These are phyloP conservation scores for Paraphaeosphaeria minitans DNA, from an alignment of 2,329 filamentous ascomycete species.

Conservation along the genomic window DNA sequence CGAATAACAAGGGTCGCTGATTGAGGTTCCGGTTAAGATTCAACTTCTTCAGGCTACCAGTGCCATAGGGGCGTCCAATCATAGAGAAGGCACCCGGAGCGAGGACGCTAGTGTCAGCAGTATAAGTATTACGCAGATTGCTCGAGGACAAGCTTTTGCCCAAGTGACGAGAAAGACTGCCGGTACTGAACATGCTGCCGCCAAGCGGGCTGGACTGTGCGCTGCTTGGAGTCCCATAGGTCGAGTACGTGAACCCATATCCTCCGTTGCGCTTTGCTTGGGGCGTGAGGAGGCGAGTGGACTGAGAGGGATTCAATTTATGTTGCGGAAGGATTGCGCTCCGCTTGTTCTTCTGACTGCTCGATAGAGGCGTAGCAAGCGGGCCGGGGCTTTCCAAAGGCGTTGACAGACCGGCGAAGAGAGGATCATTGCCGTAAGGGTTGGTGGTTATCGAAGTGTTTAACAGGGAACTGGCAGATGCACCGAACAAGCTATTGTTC, in stretches of 20 bases:
- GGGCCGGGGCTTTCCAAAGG: conserved; percentile 79
- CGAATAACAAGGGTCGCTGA: conserved; percentile 65
- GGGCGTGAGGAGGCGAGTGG: conserved; percentile 79
- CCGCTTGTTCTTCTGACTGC: conserved; percentile 76
- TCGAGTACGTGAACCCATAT: conserved; percentile 92
- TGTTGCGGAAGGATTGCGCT: conserved; percentile 82
- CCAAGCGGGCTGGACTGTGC: conserved; percentile 73
- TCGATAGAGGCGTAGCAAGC: conserved; percentile 84
- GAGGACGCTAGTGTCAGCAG: conserved; percentile 82
- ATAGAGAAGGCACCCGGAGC: conserved; percentile 83
- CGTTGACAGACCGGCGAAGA: conserved; percentile 76
- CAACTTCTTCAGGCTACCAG: conserved; percentile 78
- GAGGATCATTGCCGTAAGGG: conserved; percentile 85
- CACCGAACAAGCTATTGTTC: conserved; percentile 59
- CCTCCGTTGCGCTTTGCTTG: conserved; percentile 70
- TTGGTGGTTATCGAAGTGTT: conserved; percentile 68
- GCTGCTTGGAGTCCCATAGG: conserved; percentile 80
- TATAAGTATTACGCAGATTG: conserved; percentile 81
- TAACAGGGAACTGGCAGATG: conserved; percentile 54
- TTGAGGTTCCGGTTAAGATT: conserved; percentile 89
- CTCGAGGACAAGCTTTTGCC: conserved; percentile 88
- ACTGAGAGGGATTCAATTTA: conserved; percentile 81
- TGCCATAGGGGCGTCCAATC: conserved; percentile 50
- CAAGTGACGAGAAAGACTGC: conserved; percentile 72
- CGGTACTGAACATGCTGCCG: conserved; percentile 46